Evolutionary conservation across 305 asterid genomes (phyloP), one percentile per base, ranked within the genome.

Genomic region (Solanum hybrid): DNA sequence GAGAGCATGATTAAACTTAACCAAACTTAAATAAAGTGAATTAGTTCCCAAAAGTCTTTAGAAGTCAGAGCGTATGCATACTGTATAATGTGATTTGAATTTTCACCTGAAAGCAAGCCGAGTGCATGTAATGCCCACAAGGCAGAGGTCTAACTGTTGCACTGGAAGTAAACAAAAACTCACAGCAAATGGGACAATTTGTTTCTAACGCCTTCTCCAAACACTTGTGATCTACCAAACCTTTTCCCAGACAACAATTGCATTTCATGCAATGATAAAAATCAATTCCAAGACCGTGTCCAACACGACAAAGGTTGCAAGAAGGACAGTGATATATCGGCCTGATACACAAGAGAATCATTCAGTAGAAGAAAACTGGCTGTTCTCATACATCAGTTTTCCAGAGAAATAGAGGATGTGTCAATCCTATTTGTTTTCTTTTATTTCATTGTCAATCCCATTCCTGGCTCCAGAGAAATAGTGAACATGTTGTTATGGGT

Each of bases 41-140:
- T 26, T 7, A 82, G 61, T 33, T 88, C 31, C 39, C 24, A 31
- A 89, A 72, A 20, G 70, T 13, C 88, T 68, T 33, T 31, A 90
- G 31, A 45, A 72, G 51, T 20, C 34, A 24, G 4, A n/a, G 34
- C 5, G 34, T 51, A 45, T 68, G 34, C 22, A 89, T 68, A 89
- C 9, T 7, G 70, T 26, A 68, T 24, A 81, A 57, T 8, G 27
- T 34, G 65, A 41, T 34, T 5, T 61, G 37, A 26, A 22, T 72
- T 77, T 38, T 76, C 73, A 93, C 95, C 95, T 92, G 95, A 87
- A 93, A 93, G 90, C 95, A 93, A 90, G 94, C 95, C 0, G 95
- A 93, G 87, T 93, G 95, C 92, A 93, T 92, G 91, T 91, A 92
- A 90, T 93, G 95, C 61, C 95, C 94, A 91, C 95, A 93, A 91